These are phyloP conservation scores for Solanum corneliomulleri DNA, from an alignment of 257 asterid genomes.

Conservation along the genomic window DNA sequence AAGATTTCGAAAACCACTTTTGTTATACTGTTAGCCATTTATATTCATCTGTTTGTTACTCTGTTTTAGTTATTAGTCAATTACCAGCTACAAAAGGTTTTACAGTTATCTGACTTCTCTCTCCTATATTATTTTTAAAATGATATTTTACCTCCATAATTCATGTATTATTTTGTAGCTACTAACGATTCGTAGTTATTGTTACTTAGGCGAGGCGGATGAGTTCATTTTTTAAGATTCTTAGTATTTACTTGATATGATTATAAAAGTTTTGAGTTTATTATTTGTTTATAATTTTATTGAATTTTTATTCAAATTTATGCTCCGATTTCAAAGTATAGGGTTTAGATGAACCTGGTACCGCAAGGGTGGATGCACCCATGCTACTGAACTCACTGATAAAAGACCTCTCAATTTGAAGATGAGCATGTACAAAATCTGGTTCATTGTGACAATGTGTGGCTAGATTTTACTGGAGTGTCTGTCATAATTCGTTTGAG, in stretches of 20 bases:
- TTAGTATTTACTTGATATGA: background rate
- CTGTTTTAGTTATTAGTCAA: background rate
- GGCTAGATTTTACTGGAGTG: background rate
- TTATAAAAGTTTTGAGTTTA: background rate
- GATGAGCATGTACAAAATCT: background rate
- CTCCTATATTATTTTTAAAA: background rate
- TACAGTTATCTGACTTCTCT: background rate
- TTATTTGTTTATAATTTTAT: background rate
- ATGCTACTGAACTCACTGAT: background rate
- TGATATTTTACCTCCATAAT: background rate
- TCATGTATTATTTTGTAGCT: background rate
- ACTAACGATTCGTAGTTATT: background rate
- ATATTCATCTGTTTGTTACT: background rate
- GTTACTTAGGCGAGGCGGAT: background rate
- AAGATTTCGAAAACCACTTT: background rate
- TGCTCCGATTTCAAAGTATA: background rate
- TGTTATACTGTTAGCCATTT: background rate
- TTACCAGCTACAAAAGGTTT: background rate
- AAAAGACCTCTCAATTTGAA: background rate
- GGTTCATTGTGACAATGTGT: background rate
- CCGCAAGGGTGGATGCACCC: background rate
- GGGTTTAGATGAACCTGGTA: background rate
- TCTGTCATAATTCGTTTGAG: background rate
- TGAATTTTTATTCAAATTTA: background rate
- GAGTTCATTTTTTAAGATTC: background rate